Base-by-base conservation (phyloP, 176 grass and related monocot species). In the Oryza coarctata region DNA sequence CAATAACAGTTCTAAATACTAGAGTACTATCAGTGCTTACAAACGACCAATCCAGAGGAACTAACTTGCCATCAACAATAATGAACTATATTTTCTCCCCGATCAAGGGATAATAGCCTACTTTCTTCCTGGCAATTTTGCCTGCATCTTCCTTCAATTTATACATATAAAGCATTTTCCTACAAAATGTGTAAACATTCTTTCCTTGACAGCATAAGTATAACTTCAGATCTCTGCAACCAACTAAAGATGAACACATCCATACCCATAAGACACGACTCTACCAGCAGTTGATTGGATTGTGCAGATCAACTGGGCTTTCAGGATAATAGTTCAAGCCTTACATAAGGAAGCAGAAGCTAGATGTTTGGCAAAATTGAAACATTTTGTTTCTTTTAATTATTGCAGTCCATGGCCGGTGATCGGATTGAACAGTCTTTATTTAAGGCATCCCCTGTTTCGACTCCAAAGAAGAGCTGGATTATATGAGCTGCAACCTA, bases 41-140 rank as follows among this genome's bases (percentile, higher is more conserved):
- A 40, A 76, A 83, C 31, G 72, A 31, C n/a, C 43, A 76, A 68
- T 30, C 75, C 7, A 76, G 26, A 68, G 63, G 33, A 2, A 52
- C 23, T 38, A 20, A 60, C 66, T 18, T 68, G 77, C 47, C 29
- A 22, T 68, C 25, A 76, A 30, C 62, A 76, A 68, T 75, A 75
- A 75, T 25, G 17, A 57, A 75, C 52, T 25, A 9, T 18, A 6
- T 33, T 34, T 68, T 35, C 30, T 32, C 12, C 30, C 17, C 12
- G 31, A 29, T 9, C 26, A 65, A 65, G 5, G 3, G 8, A 65
- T 65, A 5, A 14, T 63, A 63, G 12, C 31, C 62, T 65, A 27
- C 25, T 6, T 25, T 17, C 14, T 65, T 65, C 27, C 26, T 6
- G 62, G 63, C 27, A 65, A 65, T 6, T 65, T 65, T 15, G 29